These are phyloP conservation scores for Colletotrichum higginsianum DNA, from an alignment of 2,329 filamentous ascomycete species.

Conservation along the genomic window DNA sequence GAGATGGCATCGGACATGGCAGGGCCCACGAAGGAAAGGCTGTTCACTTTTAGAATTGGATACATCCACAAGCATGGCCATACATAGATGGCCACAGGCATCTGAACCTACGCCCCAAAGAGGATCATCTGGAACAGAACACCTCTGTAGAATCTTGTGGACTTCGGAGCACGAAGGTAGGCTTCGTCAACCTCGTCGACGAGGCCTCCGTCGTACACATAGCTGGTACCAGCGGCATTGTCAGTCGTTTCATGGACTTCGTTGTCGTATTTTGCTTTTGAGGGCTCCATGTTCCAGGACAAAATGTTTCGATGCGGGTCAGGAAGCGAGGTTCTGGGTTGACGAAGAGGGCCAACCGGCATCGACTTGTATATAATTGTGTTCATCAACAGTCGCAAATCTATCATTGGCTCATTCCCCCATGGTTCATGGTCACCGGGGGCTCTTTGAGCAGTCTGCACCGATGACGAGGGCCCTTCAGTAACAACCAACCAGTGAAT, in stretches of 20 bases:
- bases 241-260: slow-evolving; percentile 15
- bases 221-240: slow-evolving; percentile 6
- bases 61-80: no score
- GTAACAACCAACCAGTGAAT: not conserved
- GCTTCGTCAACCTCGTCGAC: slow-evolving; percentile 15
- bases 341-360: not conserved
- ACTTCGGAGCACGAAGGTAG: slow-evolving; percentile 15
- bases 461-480: not conserved
- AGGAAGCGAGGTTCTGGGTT: not conserved
- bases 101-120: slow-evolving; percentile 23
- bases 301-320: not conserved
- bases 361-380: slow-evolving; percentile 5
- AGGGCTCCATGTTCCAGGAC: slow-evolving; percentile 9
- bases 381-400: not conserved
- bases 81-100: no score
- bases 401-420: not conserved
- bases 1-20: slow-evolving; percentile 38
- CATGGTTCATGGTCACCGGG: not conserved
- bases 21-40: slow-evolving; percentile 32
- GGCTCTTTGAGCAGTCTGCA: not conserved
- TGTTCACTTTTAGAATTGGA: not conserved
- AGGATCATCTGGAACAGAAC: slow-evolving; percentile 36
- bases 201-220: slow-evolving; percentile 1
- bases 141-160: slow-evolving; percentile 25
- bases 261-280: slow-evolving; percentile 12